These are phyloP conservation scores for Aspergillus neotritici DNA, from an alignment of 2,329 filamentous ascomycete genomes.

Conservation along the genomic window DNA sequence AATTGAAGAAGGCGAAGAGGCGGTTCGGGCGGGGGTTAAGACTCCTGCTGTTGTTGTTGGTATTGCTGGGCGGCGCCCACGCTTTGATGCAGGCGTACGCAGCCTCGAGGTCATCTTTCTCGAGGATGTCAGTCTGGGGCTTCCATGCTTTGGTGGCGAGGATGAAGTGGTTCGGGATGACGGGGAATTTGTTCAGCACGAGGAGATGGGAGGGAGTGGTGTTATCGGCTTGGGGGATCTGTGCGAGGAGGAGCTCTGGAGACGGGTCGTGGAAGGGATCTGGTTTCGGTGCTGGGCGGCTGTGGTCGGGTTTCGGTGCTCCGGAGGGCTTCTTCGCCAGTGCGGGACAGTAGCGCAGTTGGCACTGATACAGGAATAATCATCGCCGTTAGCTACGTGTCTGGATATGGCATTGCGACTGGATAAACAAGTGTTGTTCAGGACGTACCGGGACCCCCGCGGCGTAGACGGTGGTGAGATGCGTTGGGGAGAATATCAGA, in stretches of 20 bases:
- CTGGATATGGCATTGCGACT: not conserved
- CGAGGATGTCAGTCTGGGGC: constrained; percentile 40
- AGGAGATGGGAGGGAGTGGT: constrained; percentile 34
- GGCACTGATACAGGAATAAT: constrained; percentile 30
- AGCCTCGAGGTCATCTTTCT: constrained; percentile 37
- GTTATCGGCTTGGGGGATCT: constrained; percentile 26
- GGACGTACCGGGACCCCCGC: constrained; percentile 30
- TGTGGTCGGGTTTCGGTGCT: constrained; percentile 17
- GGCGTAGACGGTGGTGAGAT: constrained; percentile 32
- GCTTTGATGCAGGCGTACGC: constrained; percentile 39
- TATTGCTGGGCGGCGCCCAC: constrained; percentile 25
- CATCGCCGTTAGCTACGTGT: constrained; percentile 1
- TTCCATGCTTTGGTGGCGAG: constrained; percentile 43
- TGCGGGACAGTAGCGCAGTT: constrained; percentile 46
- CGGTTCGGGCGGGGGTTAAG: constrained; percentile 17
- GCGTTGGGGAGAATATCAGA: constrained; percentile 37
- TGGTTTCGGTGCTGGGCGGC: constrained; percentile 24
- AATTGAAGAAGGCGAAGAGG: constrained; percentile 48
- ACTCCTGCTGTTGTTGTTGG: not conserved
- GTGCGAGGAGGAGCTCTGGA: constrained; percentile 37
- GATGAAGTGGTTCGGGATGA: constrained; percentile 47
- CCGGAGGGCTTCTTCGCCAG: constrained; percentile 41
- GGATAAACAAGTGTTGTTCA: not conserved
- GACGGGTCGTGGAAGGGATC: constrained; percentile 44
- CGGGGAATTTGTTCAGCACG: constrained; percentile 46